Evolutionary conservation across 2,329 filamentous ascomycete genomes (phyloP).

Genomic region (Fusarium xyrophilum): DNA sequence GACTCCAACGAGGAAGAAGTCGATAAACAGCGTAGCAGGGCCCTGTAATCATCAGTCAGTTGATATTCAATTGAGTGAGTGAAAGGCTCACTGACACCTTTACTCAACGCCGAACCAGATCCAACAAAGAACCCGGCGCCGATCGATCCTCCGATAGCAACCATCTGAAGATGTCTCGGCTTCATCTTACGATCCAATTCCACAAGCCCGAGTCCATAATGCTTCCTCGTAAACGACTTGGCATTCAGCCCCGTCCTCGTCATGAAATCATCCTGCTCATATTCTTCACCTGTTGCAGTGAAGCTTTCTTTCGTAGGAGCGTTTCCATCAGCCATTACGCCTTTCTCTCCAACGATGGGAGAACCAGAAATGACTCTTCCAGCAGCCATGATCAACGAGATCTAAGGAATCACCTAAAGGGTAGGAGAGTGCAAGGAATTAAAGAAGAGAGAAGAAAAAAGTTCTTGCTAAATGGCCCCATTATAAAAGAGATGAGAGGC

Average conservation of each 20-base stretch:
- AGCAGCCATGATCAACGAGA: slow-evolving; percentile 7
- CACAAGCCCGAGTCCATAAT: slow-evolving; percentile 35
- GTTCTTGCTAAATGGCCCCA: slow-evolving; percentile 15
- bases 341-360: slow-evolving; percentile 15
- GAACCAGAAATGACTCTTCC: slow-evolving; percentile 12
- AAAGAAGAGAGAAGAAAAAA: not conserved
- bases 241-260: slow-evolving; percentile 39
- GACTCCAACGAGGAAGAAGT: slow-evolving; percentile 63
- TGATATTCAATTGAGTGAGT: fast-evolving
- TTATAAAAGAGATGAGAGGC: slow-evolving; percentile 28
- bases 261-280: slow-evolving; percentile 38
- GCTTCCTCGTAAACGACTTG: slow-evolving; percentile 33
- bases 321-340: slow-evolving; percentile 6
- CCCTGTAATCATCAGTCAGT: slow-evolving; percentile 38
- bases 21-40: slow-evolving; percentile 54
- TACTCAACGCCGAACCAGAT: slow-evolving; percentile 59
- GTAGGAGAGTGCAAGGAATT: not conserved
- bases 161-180: slow-evolving; percentile 67
- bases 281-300: slow-evolving; percentile 18
- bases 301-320: slow-evolving; percentile 9
- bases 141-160: slow-evolving; percentile 67
- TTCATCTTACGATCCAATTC: slow-evolving; percentile 58
- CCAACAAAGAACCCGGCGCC: slow-evolving; percentile 70
- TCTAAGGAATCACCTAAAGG: not conserved
- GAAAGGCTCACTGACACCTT: slow-evolving; percentile 45